phyloP scores from a whole-genome alignment of 768 basidiomycete genomes.

The Mycena chlorophos region DNA sequence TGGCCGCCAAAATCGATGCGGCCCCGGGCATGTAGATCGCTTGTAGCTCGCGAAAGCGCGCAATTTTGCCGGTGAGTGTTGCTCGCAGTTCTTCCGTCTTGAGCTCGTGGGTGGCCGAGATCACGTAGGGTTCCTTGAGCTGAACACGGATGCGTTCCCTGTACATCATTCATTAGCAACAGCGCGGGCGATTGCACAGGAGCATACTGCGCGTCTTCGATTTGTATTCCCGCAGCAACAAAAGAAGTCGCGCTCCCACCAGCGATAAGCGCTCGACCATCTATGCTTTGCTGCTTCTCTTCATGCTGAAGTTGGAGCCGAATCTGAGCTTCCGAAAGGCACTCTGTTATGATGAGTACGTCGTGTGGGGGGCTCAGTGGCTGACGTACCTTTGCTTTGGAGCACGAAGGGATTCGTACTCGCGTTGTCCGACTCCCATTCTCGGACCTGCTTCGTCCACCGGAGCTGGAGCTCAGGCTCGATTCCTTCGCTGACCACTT shows the following conservation, averaged over 20 bases:
- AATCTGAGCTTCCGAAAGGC: background rate
- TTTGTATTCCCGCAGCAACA: background rate
- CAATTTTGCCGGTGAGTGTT: background rate
- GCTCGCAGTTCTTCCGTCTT: background rate
- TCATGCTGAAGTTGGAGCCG: conserved; percentile 2
- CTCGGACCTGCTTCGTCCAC: conserved; percentile 2
- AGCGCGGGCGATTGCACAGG: background rate
- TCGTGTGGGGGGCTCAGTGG: background rate
- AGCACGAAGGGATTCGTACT: conserved; percentile 7
- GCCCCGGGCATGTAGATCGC: conserved; percentile 4
- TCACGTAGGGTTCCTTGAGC: background rate
- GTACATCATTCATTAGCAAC: background rate
- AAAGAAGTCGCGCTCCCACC: conserved; percentile 6
- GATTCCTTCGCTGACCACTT: background rate
- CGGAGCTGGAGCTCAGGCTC: background rate
- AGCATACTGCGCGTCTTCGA: conserved; percentile 13
- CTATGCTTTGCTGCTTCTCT: background rate
- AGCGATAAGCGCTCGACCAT: background rate
- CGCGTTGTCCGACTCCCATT: conserved; percentile 3
- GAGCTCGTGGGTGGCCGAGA: background rate
- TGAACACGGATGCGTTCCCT: background rate
- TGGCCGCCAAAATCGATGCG: background rate
- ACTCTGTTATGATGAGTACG: background rate
- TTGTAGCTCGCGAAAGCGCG: conserved; percentile 5
- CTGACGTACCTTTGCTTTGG: background rate